phyloP scores from a whole-genome alignment of 306 rosid species.

The Senna siamea region DNA sequence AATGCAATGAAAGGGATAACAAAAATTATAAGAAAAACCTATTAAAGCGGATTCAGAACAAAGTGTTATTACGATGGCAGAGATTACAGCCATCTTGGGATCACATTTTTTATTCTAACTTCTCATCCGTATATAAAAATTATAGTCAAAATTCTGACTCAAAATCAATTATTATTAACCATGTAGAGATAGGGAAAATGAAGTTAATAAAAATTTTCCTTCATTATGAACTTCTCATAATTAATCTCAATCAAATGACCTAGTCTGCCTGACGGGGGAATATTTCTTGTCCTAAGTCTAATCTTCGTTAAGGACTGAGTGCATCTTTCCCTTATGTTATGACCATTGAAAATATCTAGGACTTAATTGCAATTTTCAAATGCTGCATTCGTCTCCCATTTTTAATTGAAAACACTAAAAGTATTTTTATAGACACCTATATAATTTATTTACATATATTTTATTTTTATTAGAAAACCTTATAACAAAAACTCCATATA shows the following conservation, averaged over 20 bases:
- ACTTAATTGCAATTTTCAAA: not conserved
- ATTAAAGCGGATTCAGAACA: not conserved
- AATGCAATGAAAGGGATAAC: not conserved
- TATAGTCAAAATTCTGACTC: not conserved
- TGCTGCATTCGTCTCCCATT: not conserved
- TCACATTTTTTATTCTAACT: not conserved
- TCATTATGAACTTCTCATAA: not conserved
- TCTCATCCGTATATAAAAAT: not conserved
- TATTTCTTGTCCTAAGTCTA: not conserved
- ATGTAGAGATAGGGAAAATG: not conserved
- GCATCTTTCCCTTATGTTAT: not conserved
- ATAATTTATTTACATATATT: too few relatives aligned
- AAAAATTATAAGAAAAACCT: not conserved
- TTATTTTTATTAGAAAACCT: too few relatives aligned
- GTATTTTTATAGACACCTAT: too few relatives aligned
- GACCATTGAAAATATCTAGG: not conserved
- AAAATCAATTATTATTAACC: not conserved
- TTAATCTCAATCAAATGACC: too few relatives aligned
- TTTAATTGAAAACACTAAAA: too few relatives aligned
- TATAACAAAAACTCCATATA: too few relatives aligned
- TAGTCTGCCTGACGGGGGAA: too few relatives aligned
- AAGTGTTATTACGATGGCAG: not conserved
- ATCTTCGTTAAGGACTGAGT: not conserved
- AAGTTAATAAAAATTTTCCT: not conserved
- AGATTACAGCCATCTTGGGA: not conserved